Evolutionary conservation across 495 filamentous ascomycete species (phyloP).

Genomic region (Neurospora sp.): DNA sequence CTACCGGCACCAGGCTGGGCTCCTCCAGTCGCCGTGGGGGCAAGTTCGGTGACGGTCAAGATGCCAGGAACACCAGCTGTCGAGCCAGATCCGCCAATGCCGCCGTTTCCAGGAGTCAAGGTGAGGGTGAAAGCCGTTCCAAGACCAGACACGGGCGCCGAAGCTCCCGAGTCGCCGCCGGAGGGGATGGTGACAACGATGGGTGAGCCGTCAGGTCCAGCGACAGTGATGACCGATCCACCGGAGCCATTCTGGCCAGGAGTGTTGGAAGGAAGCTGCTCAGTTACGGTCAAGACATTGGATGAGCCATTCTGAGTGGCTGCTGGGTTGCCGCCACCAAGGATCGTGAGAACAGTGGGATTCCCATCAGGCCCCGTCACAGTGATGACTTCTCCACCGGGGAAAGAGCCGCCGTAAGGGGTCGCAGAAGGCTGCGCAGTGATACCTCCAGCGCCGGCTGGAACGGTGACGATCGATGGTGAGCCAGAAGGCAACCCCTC

Average conservation of each 20-base stretch:
- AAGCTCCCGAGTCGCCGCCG: background rate
- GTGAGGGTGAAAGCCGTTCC: background rate
- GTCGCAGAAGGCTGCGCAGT: background rate
- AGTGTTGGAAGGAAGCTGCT: background rate
- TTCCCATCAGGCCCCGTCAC: background rate
- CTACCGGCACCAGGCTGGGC: background rate
- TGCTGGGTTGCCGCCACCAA: background rate
- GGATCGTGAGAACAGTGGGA: constrained; percentile 5
- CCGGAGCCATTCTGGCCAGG: background rate
- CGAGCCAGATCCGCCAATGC: background rate
- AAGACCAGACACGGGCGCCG: background rate
- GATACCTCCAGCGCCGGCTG: background rate
- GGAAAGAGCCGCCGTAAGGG: background rate
- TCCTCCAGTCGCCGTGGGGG: background rate
- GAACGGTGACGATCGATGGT: background rate
- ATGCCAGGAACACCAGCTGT: background rate
- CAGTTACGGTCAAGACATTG: constrained; percentile 2
- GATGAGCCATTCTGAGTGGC: background rate
- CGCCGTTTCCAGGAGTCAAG: background rate
- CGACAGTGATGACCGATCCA: background rate
- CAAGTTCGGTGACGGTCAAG: background rate
- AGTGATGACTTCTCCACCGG: constrained; percentile 1
- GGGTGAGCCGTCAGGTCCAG: background rate
- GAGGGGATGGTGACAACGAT: background rate
- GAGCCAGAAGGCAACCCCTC: background rate